A percentile compares a stretch with the other conserved stretches of the same genome.
phyloP scores from a whole-genome alignment of 257 asterid species.

The Mentha longifolia region DNA sequence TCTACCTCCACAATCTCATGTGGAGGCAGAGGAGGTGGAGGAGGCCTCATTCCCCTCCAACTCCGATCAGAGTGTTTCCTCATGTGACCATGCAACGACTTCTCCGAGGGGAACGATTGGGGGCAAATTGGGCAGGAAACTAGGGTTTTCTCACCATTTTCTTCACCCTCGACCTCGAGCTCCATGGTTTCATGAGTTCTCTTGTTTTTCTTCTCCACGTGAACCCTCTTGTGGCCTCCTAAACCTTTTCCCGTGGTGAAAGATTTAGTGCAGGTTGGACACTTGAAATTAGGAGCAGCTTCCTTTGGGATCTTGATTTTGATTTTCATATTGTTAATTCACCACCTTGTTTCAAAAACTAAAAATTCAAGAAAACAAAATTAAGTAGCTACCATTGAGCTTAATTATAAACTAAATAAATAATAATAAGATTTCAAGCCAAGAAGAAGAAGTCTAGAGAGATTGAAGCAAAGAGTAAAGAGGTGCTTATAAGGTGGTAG shows the following conservation, averaged over 20 bases:
- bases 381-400: background rate
- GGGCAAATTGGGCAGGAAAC: conserved; percentile 4
- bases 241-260: conserved; percentile 13
- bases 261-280: conserved; percentile 7
- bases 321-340: background rate
- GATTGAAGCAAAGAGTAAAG: background rate
- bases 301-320: conserved; percentile 14
- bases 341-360: background rate
- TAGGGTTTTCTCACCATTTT: background rate
- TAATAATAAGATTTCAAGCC: too few relatives aligned
- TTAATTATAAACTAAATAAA: background rate
- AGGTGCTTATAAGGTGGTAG: conserved; percentile 26
- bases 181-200: conserved; percentile 1
- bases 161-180: background rate
- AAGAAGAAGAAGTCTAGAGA: background rate
- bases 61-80: conserved; percentile 8
- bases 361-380: background rate
- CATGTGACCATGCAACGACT: conserved; percentile 9
- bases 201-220: conserved; percentile 3
- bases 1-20: too few relatives aligned
- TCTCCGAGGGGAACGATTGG: background rate
- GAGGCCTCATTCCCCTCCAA: conserved; percentile 16
- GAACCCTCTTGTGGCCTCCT: conserved; percentile 25
- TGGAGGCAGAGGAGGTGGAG: background rate
- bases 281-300: background rate